Conservation (phyloP, 2,329 filamentous ascomycete genomes). For the Magnaporthales sp. region DNA sequence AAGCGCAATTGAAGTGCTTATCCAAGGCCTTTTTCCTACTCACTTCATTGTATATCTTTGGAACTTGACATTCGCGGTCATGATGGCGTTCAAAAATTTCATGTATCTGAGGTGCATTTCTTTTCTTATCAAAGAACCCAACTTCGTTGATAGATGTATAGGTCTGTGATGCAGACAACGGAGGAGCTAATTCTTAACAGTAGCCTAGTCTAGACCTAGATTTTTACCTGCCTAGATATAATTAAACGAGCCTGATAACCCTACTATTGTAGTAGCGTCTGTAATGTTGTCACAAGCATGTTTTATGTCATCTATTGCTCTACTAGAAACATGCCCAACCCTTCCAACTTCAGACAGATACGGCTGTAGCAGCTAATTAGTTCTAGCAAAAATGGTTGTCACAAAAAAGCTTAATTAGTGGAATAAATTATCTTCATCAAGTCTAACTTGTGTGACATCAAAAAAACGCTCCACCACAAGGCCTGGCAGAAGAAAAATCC, state of each 20-base stretch:
- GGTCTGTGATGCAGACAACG: not conserved
- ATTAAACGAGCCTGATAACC: not conserved
- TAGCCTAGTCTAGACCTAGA: not conserved
- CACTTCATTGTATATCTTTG: too few relatives aligned
- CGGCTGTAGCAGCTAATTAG: not conserved
- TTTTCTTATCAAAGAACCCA: not conserved
- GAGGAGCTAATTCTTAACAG: not conserved
- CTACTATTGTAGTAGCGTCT: too few relatives aligned
- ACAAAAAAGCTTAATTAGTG: not conserved
- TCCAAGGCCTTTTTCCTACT: not conserved
- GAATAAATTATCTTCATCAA: not conserved
- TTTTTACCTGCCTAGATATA: not conserved
- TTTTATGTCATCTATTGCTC: not conserved
- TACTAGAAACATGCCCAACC: not conserved
- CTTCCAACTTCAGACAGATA: not conserved
- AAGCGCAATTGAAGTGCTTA: not conserved
- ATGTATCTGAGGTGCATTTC: too few relatives aligned
- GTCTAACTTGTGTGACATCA: not conserved
- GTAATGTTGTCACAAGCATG: too few relatives aligned
- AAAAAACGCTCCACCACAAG: not conserved
- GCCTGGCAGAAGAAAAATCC: not conserved
- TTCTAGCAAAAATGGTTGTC: not conserved
- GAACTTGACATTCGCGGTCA: too few relatives aligned
- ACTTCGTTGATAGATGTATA: not conserved
- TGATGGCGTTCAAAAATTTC: too few relatives aligned